Conservation (phyloP, 2,329 filamentous ascomycete genomes). For the Teratosphaeriaceae sp. region DNA sequence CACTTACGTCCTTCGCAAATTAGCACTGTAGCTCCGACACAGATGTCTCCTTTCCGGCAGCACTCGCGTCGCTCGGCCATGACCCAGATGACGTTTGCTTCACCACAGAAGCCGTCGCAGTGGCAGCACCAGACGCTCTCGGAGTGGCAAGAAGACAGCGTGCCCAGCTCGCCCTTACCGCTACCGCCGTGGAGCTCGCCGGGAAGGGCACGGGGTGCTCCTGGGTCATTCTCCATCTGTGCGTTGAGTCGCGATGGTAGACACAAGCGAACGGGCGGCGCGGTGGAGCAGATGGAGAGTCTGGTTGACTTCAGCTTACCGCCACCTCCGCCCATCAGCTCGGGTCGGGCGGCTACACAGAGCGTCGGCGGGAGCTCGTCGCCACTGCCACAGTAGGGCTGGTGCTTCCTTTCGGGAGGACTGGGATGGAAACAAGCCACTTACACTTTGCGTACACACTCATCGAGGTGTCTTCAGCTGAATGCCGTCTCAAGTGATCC, state of each 20-base stretch:
- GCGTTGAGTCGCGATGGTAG: neutral
- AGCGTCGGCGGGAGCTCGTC: neutral
- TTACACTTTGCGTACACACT: too few relatives aligned
- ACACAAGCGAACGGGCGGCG: neutral
- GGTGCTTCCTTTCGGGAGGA: too few relatives aligned
- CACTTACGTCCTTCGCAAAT: constrained; percentile 15
- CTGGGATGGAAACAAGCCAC: too few relatives aligned
- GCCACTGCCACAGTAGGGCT: too few relatives aligned
- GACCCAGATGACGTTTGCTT: neutral
- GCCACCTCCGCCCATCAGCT: constrained; percentile 15
- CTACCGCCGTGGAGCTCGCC: constrained; percentile 17
- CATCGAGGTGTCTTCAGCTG: too few relatives aligned
- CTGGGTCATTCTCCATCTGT: too few relatives aligned
- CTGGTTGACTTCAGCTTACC: constrained; percentile 16
- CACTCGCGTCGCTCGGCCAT: neutral
- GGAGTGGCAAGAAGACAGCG: neutral
- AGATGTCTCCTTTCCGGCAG: constrained; percentile 8
- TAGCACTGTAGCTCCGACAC: constrained; percentile 16
- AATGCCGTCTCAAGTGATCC: too few relatives aligned
- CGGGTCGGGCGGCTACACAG: constrained; percentile 5
- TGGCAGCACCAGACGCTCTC: neutral
- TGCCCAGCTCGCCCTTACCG: constrained; percentile 12
- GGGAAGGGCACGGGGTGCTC: neutral
- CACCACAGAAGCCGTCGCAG: neutral
- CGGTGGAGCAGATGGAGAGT: too few relatives aligned